phyloP scores from a whole-genome alignment of 1,284 basidiomycete species.

The Pterulicium gracile region DNA sequence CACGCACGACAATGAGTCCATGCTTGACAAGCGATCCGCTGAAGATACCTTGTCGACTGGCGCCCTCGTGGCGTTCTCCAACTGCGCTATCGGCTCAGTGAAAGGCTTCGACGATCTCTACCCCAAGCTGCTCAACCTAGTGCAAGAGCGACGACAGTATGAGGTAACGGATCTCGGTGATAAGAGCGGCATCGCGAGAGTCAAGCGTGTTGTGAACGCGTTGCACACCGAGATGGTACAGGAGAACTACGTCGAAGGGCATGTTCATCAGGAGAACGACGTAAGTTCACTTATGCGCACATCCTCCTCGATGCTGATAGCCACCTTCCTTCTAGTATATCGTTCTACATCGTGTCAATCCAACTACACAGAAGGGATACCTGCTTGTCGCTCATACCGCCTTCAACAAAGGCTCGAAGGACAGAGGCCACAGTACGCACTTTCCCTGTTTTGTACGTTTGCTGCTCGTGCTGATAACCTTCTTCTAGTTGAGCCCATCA shows the following conservation, averaged over 20 bases:
- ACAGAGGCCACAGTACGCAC: constrained; percentile 61
- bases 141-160: constrained; percentile 74
- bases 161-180: constrained; percentile 44
- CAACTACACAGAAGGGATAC: constrained; percentile 85
- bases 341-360: constrained; percentile 82
- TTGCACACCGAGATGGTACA: constrained; percentile 86
- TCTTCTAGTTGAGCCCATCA: constrained; percentile 76
- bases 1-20: constrained; percentile 94
- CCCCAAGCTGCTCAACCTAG: constrained; percentile 81
- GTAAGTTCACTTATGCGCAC: constrained; percentile 36
- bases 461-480: constrained; percentile 7
- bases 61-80: constrained; percentile 79
- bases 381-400: constrained; percentile 85
- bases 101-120: constrained; percentile 97
- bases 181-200: constrained; percentile 62
- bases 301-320: constrained; percentile 5
- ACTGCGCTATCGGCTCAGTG: constrained; percentile 80
- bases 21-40: constrained; percentile 78
- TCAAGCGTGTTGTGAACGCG: constrained; percentile 79
- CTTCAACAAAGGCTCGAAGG: constrained; percentile 69
- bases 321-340: constrained; percentile 78
- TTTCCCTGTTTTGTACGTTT: constrained; percentile 2
- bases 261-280: constrained; percentile 91
- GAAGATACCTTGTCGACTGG: constrained; percentile 91
- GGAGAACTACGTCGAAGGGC: constrained; percentile 76